Percentiles rank a stretch among this genome's conserved stretches.
Conservation (phyloP, 192 early-diverging fungal species). For the Entophlyctis luteolus region DNA sequence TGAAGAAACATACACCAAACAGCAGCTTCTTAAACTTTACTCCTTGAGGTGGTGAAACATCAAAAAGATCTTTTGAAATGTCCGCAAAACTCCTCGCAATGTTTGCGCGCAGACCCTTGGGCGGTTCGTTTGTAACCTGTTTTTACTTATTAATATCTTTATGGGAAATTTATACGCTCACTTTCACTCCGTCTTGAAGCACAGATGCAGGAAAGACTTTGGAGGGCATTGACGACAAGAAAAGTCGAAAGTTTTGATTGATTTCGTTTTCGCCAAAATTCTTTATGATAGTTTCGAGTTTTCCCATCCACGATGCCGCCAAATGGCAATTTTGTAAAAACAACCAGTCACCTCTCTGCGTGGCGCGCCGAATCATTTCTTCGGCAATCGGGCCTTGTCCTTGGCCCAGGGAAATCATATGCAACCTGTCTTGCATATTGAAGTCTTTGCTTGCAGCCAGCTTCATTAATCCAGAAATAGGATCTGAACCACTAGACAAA, state of each 20-base stretch:
- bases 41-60: conserved; percentile 56
- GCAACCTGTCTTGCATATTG: conserved; percentile 54
- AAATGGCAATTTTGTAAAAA: conserved; percentile 65
- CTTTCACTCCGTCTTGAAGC: conserved; percentile 58
- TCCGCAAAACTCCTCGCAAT: conserved; percentile 59
- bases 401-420: conserved; percentile 64
- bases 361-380: conserved; percentile 47
- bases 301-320: conserved; percentile 59
- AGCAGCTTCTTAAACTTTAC: conserved; percentile 53
- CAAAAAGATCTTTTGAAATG: conserved; percentile 51
- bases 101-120: conserved; percentile 59
- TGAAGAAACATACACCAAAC: conserved; percentile 65
- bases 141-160: too few species aligned
- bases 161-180: too few species aligned
- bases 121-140: conserved; percentile 57
- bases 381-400: conserved; percentile 63
- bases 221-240: conserved; percentile 63
- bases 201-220: conserved; percentile 58
- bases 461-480: conserved; percentile 51
- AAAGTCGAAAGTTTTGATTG: conserved; percentile 51
- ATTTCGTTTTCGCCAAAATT: conserved; percentile 52
- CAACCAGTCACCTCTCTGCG: conserved; percentile 54
- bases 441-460: conserved; percentile 53
- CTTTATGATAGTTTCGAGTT: conserved; percentile 53
- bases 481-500: conserved; percentile 60